Evolutionary conservation across 2,329 filamentous ascomycete genomes (phyloP), one percentile per base, ranked within the genome.

Genomic region (Clarireedia hainanense): DNA sequence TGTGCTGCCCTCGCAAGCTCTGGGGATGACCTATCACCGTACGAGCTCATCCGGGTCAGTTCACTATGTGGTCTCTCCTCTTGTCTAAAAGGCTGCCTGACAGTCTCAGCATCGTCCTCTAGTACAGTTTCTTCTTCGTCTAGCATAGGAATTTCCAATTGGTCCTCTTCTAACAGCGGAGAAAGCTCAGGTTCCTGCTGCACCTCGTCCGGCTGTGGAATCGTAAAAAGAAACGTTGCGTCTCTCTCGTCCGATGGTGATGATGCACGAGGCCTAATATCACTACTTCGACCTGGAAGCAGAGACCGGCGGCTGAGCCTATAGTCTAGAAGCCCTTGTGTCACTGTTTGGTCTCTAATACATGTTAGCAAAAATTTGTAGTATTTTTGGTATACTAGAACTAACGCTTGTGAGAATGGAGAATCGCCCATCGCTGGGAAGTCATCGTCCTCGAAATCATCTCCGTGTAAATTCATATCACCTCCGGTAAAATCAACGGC

Each of bases 211-310:
- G 63, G 59, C 15, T 56, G 62, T n/a, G 67, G 67, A 17, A 70
- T 63, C 14, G 61, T 65, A 17, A 70, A 65, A 2, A 66, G 59
- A 55, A 70, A 70, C 1, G 64, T 68, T 20, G 62, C 64, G 14
- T 69, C 67, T 9, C 61, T 69, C 46, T 69, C 68, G 54, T 70
- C 68, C 34, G 48, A 36, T 27, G 61, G 49, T 37, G 61, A 36
- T n/a, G 65, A 51, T n/a, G 30, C 52, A 30, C 30, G 24, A 15
- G 64, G 65, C 20, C 64, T 58, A 36, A 69, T 66, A 55, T 67
- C 67, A 52, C 66, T 69, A 23, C 61, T 60, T 49, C 65, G 59
- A 42, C 61, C 61, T 12, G 58, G 50, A 40, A 60, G 51, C 17
- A 67, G 45, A 34, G 63, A 61, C 10, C 60, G 43, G 9, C 59